Base-by-base conservation (phyloP, 495 filamentous ascomycete genomes). In the Neurospora tetrasperma region DNA sequence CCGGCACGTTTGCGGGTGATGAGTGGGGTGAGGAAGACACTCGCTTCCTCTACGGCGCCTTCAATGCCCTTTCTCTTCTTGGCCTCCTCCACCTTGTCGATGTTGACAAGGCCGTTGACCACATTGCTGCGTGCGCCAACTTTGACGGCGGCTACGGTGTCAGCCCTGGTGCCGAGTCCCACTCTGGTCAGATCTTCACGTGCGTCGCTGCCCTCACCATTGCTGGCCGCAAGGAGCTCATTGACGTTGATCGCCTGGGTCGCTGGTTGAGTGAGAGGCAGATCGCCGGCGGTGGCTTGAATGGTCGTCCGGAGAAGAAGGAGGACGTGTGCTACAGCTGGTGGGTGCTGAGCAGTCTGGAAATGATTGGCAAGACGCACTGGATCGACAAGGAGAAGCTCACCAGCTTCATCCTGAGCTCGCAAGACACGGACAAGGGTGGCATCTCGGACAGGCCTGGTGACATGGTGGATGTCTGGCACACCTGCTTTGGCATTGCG, bases 261-360 rank as follows among this genome's bases (percentile, higher is more conserved):
- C 87, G 88, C 23, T 99, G 96, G 96, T 87, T 99, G 39, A 96
- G 94, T 82, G 96, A 99, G 81, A 85, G 96, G 41, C 96, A 99
- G 78, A 84, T 96, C 16, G 87, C 92, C 10, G 90, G 89, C 35
- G 96, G 96, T 42, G 96, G 96, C 5, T 83, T 99, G 40, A 99
- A 98, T 78, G 96, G 96, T 4, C 87, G 96, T 69, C 96, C 96
- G 1, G 96, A 98, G 83, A 99, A 99, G 84, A 83, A 94, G 70
- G 94, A 95, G 80, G 96, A 99, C 83, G 94, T 97, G 8, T 99
- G 96, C 82, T 99, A 99, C 80, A 96, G 92, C 79, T 99, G 96
- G 96, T 99, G 96, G 96, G 96, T 98, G 35, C 80, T 91, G 71
- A 92, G 90, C 76, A 97, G 94, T 79, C 80, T 99, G 73, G 91